Percentiles rank a stretch among this genome's conserved stretches.
Evolutionary conservation across 257 asterid species (phyloP).

Genomic region (Handroanthus guayacan): DNA sequence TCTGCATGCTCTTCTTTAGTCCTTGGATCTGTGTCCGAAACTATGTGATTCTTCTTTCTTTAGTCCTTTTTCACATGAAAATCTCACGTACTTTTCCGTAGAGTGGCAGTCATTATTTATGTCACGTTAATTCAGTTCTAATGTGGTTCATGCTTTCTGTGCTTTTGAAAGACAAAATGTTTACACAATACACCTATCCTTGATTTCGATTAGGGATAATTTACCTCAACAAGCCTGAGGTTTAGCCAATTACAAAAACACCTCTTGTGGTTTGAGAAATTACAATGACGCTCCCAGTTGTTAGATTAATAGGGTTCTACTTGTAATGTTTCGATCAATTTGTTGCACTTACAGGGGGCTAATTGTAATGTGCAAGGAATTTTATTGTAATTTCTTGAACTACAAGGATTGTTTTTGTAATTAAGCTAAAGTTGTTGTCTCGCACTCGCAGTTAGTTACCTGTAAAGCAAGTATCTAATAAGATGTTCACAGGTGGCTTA

Average conservation of each 20-base stretch:
- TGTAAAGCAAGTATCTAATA: neutral
- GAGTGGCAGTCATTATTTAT: neutral
- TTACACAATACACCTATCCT: neutral
- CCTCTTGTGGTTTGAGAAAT: too few relatives aligned
- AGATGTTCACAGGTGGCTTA: constrained; percentile 38
- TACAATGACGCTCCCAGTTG: too few relatives aligned
- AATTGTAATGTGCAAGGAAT: too few relatives aligned
- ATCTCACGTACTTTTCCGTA: too few relatives aligned
- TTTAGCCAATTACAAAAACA: too few relatives aligned
- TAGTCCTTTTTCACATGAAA: neutral
- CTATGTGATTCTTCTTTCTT: neutral
- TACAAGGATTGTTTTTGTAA: too few relatives aligned
- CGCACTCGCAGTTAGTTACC: neutral
- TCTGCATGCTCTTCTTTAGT: neutral
- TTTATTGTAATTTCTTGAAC: too few relatives aligned
- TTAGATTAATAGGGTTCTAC: too few relatives aligned
- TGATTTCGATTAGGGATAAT: neutral
- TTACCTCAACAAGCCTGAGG: too few relatives aligned
- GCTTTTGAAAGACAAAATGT: neutral
- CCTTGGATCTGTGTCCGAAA: neutral
- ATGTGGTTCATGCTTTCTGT: neutral
- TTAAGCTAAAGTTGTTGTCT: neutral
- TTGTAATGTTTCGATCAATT: too few relatives aligned
- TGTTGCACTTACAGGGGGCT: too few relatives aligned
- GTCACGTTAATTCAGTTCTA: neutral